Evolutionary conservation across 2,329 filamentous ascomycete species (phyloP).

Genomic region (Aureobasidium pullulans): DNA sequence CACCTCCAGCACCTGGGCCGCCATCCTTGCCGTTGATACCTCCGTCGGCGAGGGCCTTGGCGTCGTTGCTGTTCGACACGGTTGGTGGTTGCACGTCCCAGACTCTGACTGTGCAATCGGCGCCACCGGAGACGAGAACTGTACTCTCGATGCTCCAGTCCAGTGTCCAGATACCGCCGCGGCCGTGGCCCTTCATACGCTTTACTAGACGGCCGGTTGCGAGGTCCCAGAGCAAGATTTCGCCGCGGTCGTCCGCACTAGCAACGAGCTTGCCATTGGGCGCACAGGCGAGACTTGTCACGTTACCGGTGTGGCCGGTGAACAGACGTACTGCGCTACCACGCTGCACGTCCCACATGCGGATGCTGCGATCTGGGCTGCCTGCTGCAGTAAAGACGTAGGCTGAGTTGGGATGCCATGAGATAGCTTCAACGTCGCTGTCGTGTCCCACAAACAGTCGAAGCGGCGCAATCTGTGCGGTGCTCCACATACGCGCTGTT

Average conservation of each 20-base stretch:
- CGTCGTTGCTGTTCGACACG: slow-evolving; percentile 28
- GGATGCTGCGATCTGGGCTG: slow-evolving; percentile 75
- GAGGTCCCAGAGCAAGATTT: slow-evolving; percentile 91
- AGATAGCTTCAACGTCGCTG: slow-evolving; percentile 80
- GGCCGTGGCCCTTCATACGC: slow-evolving; percentile 86
- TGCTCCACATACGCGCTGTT: slow-evolving; percentile 83
- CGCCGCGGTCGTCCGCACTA: slow-evolving; percentile 78
- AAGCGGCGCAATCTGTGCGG: slow-evolving; percentile 83
- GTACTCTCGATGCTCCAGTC: slow-evolving; percentile 91
- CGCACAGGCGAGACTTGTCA: slow-evolving; percentile 77
- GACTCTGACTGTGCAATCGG: slow-evolving; percentile 84
- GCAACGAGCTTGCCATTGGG: slow-evolving; percentile 87
- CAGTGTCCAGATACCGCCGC: slow-evolving; percentile 87
- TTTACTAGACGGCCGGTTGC: slow-evolving; percentile 80
- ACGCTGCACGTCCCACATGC: slow-evolving; percentile 93
- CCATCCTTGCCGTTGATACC: slow-evolving; percentile 41
- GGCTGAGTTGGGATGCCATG: slow-evolving; percentile 89
- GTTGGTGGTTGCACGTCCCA: slow-evolving; percentile 73
- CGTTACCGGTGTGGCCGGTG: slow-evolving; percentile 80
- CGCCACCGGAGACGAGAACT: slow-evolving; percentile 80
- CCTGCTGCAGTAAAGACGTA: slow-evolving; percentile 85
- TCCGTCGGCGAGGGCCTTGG: slow-evolving; percentile 44
- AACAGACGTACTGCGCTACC: slow-evolving; percentile 86
- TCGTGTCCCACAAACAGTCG: slow-evolving; percentile 89
- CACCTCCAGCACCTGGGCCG: slow-evolving; percentile 38